Percentiles rank a stretch among this genome's conserved stretches.
Evolutionary conservation across 371 early-diverging fungal species (phyloP).

Genomic region (Nematocida ausubeli): DNA sequence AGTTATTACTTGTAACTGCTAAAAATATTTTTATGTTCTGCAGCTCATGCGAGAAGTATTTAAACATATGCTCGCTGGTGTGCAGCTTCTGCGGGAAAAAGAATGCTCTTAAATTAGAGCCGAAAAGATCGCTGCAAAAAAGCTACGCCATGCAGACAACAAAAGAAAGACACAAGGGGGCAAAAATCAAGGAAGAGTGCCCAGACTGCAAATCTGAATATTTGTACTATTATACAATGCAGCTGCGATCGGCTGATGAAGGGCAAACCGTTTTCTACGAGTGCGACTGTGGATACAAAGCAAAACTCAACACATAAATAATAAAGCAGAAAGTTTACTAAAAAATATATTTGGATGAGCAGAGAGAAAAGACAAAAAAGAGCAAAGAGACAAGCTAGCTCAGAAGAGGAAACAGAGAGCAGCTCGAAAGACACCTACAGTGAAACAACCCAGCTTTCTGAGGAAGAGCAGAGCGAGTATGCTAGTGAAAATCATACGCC

Average conservation of each 20-base stretch:
- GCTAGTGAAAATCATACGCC: not conserved
- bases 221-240: constrained; percentile 94
- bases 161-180: constrained; percentile 47
- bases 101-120: not conserved
- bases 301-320: constrained; percentile 64
- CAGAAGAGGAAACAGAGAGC: constrained; percentile 1
- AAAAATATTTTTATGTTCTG: constrained; percentile 56
- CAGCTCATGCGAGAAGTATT: constrained; percentile 40
- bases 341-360: constrained; percentile 26
- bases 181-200: constrained; percentile 81
- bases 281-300: constrained; percentile 87
- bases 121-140: constrained; percentile 1
- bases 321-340: constrained; percentile 7
- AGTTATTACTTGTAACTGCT: constrained; percentile 6
- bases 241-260: constrained; percentile 96
- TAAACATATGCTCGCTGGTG: not conserved
- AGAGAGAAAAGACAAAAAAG: constrained; percentile 2
- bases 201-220: constrained; percentile 77
- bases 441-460: not conserved
- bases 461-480: not conserved
- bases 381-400: not conserved
- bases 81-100: constrained; percentile 29
- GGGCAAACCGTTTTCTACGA: constrained; percentile 97
- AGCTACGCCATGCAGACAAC: not conserved
- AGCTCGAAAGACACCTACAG: not conserved